Evolutionary conservation across 768 basidiomycete genomes (phyloP).

Genomic region (Mycena kentingensis): DNA sequence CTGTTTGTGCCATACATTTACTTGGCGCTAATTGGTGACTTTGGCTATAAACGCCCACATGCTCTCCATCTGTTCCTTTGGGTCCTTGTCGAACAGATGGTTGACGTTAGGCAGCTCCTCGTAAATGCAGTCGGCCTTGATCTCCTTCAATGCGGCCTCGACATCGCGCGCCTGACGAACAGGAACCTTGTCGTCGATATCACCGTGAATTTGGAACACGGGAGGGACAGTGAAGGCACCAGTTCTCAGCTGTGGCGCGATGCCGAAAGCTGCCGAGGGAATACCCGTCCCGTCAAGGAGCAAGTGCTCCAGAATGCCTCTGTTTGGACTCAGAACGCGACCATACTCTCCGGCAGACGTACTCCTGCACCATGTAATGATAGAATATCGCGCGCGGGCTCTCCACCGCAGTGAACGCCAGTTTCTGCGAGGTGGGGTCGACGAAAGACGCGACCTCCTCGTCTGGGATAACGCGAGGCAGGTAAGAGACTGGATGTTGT

Average conservation of each 20-base stretch:
- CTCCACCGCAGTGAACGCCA: constrained; percentile 27
- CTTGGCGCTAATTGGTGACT: constrained; percentile 9
- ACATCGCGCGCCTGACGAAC: constrained; percentile 37
- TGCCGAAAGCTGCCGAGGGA: constrained; percentile 30
- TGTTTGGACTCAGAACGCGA: constrained; percentile 6
- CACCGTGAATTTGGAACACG: constrained; percentile 39
- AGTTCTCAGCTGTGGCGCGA: constrained; percentile 31
- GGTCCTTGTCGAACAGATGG: constrained; percentile 38
- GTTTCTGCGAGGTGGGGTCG: constrained; percentile 30
- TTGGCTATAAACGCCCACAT: constrained; percentile 35
- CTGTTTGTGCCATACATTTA: constrained; percentile 7
- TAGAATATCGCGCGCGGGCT: constrained; percentile 37
- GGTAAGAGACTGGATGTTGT: constrained; percentile 33
- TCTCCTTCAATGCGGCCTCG: constrained; percentile 29
- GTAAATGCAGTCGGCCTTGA: constrained; percentile 29
- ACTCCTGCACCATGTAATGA: constrained; percentile 45
- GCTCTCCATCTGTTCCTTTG: constrained; percentile 34
- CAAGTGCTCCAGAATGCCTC: constrained; percentile 32
- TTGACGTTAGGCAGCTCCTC: constrained; percentile 36
- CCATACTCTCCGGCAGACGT: constrained; percentile 11
- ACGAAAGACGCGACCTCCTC: constrained; percentile 32
- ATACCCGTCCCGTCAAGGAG: constrained; percentile 37
- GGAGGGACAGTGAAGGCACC: constrained; percentile 31
- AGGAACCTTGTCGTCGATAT: constrained; percentile 38
- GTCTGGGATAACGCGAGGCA: constrained; percentile 29